Base-by-base conservation (phyloP, 345 rosid genomes). In the Excoecaria cochinchinensis region DNA sequence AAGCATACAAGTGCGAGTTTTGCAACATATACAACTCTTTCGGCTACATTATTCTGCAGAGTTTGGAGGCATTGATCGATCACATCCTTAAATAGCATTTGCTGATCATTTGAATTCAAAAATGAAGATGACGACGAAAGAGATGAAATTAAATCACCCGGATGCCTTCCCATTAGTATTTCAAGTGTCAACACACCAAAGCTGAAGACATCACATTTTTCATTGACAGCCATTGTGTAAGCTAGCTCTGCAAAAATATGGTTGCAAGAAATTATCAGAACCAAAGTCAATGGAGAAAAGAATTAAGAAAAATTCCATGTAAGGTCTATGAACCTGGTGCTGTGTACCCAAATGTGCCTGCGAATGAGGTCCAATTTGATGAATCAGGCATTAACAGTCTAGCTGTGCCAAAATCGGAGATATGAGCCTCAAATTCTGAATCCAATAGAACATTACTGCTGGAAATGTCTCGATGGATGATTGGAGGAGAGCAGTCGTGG, bases 401-500 rank as follows among this genome's bases (percentile, higher is more conserved):
- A 24, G 67, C 67, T 3, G 67, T 59, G 31, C 67, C 67, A 16
- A 61, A 73, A 38, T 73, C 69, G 1, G 69, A 73, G 60, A 73
- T 48, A 61, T 73, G 76, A 42, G 76, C 76, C 39, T 73, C 76
- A 6, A 42, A 73, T 4, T 73, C 50, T 6, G 60, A 31, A 50
- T 73, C 60, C 69, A 73, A 62, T 3, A 73, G 69, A 63, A 61
- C 69, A 50, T 73, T 73, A 5, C 31, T 62, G 44, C 67, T 72
- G 1, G 67, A 72, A 46, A 72, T 59, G 57, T 72, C 75, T 72
- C 67, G 19, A 46, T 73, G 76, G 48, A 73, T 62, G 13, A 73
- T 73, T 7, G 76, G 60, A 36, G 76, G 69, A 62, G 48, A 47
- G 60, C 76, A 73, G 42, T 73, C 76, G n/a, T 73, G 76, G 60